A percentile compares a stretch with the other conserved stretches of the same genome.
phyloP scores from a whole-genome alignment of 345 rosid species.

The Salix koriyanagi region DNA sequence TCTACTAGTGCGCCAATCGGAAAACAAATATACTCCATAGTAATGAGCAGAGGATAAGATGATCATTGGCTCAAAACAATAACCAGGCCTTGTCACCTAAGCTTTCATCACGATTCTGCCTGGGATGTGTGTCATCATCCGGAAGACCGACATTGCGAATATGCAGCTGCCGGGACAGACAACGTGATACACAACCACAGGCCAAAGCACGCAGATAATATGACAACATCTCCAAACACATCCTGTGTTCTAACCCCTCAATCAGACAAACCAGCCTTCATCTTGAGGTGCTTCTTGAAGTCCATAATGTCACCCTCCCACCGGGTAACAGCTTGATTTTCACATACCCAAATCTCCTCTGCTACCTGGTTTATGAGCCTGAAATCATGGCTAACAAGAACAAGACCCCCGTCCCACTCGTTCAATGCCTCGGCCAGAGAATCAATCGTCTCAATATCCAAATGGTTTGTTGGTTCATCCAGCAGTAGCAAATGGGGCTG shows the following conservation, averaged over 20 bases:
- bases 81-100: conserved; percentile 1
- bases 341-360: conserved; percentile 83
- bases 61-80: conserved; percentile 20
- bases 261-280: conserved; percentile 65
- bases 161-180: neutral
- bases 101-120: neutral
- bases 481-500: conserved; percentile 88
- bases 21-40: conserved; percentile 2
- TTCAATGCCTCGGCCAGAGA: conserved; percentile 83
- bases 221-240: neutral
- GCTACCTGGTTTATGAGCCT: conserved; percentile 91
- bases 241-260: conserved; percentile 13
- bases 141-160: neutral
- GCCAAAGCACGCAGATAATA: too few species aligned
- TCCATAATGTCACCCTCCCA: conserved; percentile 90
- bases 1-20: neutral
- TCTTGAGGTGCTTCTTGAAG: conserved; percentile 68
- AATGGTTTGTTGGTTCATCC: conserved; percentile 96
- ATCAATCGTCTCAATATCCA: conserved; percentile 96
- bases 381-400: conserved; percentile 85
- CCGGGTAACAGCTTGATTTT: conserved; percentile 57
- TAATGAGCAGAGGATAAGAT: neutral
- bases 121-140: neutral
- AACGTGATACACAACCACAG: neutral
- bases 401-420: conserved; percentile 87